Conservation (phyloP, 805 yeast genomes). For the Zygosaccharomyces gambellarensis region DNA sequence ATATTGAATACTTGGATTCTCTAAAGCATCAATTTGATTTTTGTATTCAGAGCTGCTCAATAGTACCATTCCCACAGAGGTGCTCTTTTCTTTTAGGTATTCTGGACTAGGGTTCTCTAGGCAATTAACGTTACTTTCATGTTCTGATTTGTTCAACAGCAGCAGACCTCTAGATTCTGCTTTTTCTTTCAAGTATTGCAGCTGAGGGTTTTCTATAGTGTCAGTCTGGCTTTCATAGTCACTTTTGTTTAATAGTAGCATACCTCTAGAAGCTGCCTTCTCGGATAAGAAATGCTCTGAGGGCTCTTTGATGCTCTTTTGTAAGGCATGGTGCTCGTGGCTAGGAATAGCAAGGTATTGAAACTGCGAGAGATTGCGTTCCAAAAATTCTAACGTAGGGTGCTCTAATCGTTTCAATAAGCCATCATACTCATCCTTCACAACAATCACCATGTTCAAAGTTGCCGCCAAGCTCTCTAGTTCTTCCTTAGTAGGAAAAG, state of each 20-base stretch:
- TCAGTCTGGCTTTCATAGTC: slow-evolving; percentile 1
- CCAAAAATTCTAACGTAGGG: slow-evolving; percentile 16
- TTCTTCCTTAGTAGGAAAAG: slow-evolving; percentile 22
- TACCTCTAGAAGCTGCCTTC: slow-evolving; percentile 10
- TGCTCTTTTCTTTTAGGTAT: no score
- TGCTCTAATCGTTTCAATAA: slow-evolving; percentile 10
- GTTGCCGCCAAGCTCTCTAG: slow-evolving; percentile 6
- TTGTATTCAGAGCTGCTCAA: no score
- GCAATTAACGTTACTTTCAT: no score
- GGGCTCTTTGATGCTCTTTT: slow-evolving; percentile 5
- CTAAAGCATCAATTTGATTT: background rate
- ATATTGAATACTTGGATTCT: slow-evolving; percentile 11
- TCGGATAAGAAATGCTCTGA: slow-evolving; percentile 11
- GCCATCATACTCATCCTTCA: slow-evolving; percentile 13
- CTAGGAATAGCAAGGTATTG: slow-evolving; percentile 2
- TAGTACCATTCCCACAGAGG: no score
- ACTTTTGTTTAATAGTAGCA: slow-evolving; percentile 6
- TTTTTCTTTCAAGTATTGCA: slow-evolving; percentile 19
- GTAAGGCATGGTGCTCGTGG: slow-evolving; percentile 5
- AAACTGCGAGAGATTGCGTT: background rate
- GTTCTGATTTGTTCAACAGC: no score
- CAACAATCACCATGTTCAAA: slow-evolving; percentile 13
- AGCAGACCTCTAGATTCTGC: background rate
- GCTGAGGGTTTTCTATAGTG: slow-evolving; percentile 2
- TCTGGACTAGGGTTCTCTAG: background rate